A percentile compares a stretch with the other conserved stretches of the same genome.
Conservation (phyloP, 2,329 filamentous ascomycete genomes). For the Beauveria bassiana region DNA sequence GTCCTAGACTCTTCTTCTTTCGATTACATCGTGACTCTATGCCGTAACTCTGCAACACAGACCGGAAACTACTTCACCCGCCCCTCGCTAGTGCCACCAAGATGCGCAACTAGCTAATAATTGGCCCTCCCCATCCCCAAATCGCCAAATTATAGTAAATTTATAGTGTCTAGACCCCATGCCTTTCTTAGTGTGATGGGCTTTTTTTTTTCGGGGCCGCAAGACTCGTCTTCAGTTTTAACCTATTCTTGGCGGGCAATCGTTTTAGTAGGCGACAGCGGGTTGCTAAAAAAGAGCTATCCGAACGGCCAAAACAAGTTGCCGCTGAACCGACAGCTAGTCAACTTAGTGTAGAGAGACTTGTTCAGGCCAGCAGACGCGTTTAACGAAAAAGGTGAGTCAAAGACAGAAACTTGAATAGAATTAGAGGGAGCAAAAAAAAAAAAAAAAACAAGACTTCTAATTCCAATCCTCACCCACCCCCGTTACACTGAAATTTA, state of each 20-base stretch:
- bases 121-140: not conserved
- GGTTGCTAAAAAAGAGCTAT: not conserved
- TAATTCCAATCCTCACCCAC: no score
- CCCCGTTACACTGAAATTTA: no score
- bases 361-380: no score
- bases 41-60: no score
- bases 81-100: not conserved
- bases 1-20: no score
- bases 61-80: no score
- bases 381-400: not conserved
- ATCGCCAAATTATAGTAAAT: not conserved
- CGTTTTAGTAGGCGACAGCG: not conserved
- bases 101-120: not conserved
- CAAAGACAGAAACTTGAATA: not conserved
- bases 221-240: not conserved
- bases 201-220: not conserved
- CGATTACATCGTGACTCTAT: no score
- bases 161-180: not conserved
- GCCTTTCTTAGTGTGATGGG: not conserved
- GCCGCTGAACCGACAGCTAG: not conserved
- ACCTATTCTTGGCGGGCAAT: not conserved
- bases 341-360: no score
- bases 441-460: no score
- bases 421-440: no score
- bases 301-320: no score